phyloP scores from a whole-genome alignment of 768 basidiomycete species.

The Collybia sordida region DNA sequence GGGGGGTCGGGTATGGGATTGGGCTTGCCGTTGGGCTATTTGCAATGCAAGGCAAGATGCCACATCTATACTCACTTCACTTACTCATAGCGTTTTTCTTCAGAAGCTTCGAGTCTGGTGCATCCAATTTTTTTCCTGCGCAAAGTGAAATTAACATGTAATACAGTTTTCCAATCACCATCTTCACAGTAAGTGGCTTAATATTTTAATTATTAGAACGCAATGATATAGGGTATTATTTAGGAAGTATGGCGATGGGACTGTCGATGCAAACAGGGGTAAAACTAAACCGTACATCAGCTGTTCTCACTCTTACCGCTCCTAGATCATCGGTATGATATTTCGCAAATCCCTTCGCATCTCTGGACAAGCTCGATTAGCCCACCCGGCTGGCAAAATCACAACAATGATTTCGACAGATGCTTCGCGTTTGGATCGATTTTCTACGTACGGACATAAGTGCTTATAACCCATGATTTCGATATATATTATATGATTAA shows the following conservation, averaged over 20 bases:
- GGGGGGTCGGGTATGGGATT: conserved; percentile 58
- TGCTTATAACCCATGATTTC: conserved; percentile 9
- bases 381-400: conserved; percentile 45
- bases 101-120: conserved; percentile 41
- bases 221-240: not conserved
- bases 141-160: not conserved
- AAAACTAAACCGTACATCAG: not conserved
- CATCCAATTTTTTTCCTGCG: conserved; percentile 11
- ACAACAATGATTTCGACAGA: conserved; percentile 51
- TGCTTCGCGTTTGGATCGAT: conserved; percentile 38
- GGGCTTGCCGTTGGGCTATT: conserved; percentile 59
- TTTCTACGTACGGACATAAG: conserved; percentile 26
- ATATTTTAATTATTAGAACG: conserved; percentile 1
- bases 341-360: conserved; percentile 50
- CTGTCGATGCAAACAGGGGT: conserved; percentile 16
- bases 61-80: not conserved
- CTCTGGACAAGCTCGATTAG: conserved; percentile 39
- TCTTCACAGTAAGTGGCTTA: conserved; percentile 19
- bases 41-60: conserved; percentile 53
- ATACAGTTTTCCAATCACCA: conserved; percentile 44
- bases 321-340: conserved; percentile 32
- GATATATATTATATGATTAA: not conserved
- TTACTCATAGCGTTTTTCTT: not conserved
- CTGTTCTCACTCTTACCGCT: not conserved
- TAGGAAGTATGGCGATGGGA: conserved; percentile 19